Conservation (phyloP, 2,329 filamentous ascomycete species). For the Penicillium sp. region DNA sequence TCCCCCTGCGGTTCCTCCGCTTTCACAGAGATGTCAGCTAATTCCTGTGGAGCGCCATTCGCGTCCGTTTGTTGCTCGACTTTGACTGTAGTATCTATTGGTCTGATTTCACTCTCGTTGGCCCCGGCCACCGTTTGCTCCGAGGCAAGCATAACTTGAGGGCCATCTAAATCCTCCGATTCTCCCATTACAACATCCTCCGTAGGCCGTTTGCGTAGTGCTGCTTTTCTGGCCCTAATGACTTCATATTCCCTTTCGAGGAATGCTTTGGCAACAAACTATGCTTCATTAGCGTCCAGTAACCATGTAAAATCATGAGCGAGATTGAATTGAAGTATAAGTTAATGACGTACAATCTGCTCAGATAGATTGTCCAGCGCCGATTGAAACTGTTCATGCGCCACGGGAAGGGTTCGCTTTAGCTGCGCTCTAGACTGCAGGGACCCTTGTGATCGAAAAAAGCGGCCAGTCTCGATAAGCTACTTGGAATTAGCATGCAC, state of each 20-base stretch:
- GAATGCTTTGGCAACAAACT: slow-evolving; percentile 51
- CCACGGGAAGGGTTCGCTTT: slow-evolving; percentile 43
- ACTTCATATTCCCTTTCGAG: slow-evolving; percentile 48
- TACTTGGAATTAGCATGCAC: slow-evolving; percentile 31
- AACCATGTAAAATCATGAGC: not conserved
- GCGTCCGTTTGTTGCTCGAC: slow-evolving; percentile 20
- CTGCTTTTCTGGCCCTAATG: slow-evolving; percentile 38
- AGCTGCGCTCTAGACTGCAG: slow-evolving; percentile 40
- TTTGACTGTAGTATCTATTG: slow-evolving; percentile 17
- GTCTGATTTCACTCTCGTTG: slow-evolving; percentile 23
- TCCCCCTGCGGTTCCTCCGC: slow-evolving; percentile 29
- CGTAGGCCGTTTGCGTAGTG: slow-evolving; percentile 25
- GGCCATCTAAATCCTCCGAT: slow-evolving; percentile 22
- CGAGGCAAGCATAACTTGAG: slow-evolving; percentile 22
- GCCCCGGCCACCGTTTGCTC: slow-evolving; percentile 28
- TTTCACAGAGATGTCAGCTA: slow-evolving; percentile 28
- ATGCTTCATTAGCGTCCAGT: slow-evolving; percentile 11
- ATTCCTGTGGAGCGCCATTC: slow-evolving; percentile 20
- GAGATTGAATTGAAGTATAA: not conserved
- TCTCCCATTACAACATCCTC: slow-evolving; percentile 40
- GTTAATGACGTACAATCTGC: slow-evolving; percentile 44
- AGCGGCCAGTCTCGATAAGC: slow-evolving; percentile 48
- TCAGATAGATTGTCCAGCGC: slow-evolving; percentile 48
- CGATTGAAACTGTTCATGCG: slow-evolving; percentile 46
- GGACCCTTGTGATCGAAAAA: slow-evolving; percentile 45